phyloP scores from a whole-genome alignment of 2,329 filamentous ascomycete genomes.

The Lachnellula occidentalis region DNA sequence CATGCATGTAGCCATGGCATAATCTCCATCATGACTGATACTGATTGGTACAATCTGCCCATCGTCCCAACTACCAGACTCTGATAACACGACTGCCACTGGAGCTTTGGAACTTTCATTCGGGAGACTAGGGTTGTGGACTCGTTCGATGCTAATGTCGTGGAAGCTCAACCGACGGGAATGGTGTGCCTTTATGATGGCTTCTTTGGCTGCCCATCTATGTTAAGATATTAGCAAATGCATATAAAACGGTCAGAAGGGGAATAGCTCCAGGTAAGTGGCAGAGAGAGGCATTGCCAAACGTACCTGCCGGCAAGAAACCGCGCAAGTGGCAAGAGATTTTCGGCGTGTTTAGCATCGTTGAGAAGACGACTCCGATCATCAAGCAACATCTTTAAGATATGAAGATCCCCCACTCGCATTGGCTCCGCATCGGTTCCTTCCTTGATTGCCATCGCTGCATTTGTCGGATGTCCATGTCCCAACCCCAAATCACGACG shows the following conservation, averaged over 20 bases:
- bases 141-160: slow-evolving; percentile 44
- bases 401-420: not conserved
- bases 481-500: not conserved
- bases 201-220: slow-evolving; percentile 63
- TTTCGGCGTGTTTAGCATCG: no score
- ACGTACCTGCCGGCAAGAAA: slow-evolving; percentile 25
- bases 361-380: no score
- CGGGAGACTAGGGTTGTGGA: not conserved
- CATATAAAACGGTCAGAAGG: no score
- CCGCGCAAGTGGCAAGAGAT: slow-evolving; percentile 5
- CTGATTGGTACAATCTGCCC: slow-evolving; percentile 63
- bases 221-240: no score
- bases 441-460: not conserved
- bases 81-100: slow-evolving; percentile 17
- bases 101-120: slow-evolving; percentile 13
- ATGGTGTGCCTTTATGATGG: slow-evolving; percentile 65
- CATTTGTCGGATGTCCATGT: no score
- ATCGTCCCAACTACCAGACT: slow-evolving; percentile 28
- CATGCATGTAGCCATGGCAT: slow-evolving; percentile 66
- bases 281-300: no score
- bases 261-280: no score
- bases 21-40: slow-evolving; percentile 84
- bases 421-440: not conserved
- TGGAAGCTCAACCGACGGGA: slow-evolving; percentile 55
- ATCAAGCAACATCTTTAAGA: not conserved